These are phyloP conservation scores for Nyctanthes arbortristis DNA, from an alignment of 257 asterid species.

Conservation along the genomic window DNA sequence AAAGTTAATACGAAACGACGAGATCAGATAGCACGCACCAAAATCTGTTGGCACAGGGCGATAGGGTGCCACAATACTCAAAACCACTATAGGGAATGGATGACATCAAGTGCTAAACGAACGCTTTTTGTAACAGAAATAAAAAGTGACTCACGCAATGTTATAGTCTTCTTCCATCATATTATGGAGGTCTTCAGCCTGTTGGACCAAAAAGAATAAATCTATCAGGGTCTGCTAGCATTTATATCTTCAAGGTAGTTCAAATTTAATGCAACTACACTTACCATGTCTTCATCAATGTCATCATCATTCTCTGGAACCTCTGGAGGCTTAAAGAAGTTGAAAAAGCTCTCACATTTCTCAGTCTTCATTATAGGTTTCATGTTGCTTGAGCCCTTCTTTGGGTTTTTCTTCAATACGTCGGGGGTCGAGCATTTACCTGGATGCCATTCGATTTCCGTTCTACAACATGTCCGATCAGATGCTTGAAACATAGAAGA, in stretches of 20 bases:
- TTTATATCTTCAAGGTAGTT: constrained; percentile 1
- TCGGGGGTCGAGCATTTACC: constrained; percentile 75
- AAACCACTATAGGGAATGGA: neutral
- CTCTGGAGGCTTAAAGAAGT: constrained; percentile 77
- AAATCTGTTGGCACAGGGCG: neutral
- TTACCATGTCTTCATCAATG: constrained; percentile 60
- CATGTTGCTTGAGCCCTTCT: constrained; percentile 56
- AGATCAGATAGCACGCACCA: neutral
- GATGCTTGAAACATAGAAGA: neutral
- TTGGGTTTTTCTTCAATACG: constrained; percentile 70
- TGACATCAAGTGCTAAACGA: neutral
- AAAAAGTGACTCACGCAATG: constrained; percentile 54
- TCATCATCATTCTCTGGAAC: constrained; percentile 74
- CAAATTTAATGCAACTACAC: constrained; percentile 12
- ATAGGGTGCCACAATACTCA: neutral
- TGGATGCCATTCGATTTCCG: constrained; percentile 72
- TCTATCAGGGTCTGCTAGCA: constrained; percentile 3
- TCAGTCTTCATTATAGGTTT: constrained; percentile 63
- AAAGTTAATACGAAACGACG: neutral
- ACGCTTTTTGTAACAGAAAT: neutral
- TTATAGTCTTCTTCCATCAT: constrained; percentile 86
- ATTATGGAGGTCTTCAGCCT: constrained; percentile 77
- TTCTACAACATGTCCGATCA: constrained; percentile 44
- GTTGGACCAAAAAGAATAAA: constrained; percentile 13
- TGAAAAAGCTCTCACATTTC: constrained; percentile 76